Evolutionary conservation across 768 basidiomycete genomes (phyloP), one percentile per base, ranked within the genome.

Genomic region (Clathrus columnatus): DNA sequence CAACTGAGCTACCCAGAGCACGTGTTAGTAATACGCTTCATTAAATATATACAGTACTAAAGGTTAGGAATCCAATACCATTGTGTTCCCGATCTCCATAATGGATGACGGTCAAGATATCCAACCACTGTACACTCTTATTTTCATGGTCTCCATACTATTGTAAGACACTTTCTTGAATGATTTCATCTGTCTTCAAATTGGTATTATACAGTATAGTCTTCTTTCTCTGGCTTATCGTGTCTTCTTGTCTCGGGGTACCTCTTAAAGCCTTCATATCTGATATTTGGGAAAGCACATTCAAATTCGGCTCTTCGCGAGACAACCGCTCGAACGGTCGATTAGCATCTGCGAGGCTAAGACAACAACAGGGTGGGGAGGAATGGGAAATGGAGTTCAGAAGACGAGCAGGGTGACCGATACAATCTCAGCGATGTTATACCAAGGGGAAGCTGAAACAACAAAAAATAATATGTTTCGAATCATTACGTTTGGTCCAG

Each of bases 1-100:
- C 55, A 56, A 56, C 55, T 56, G 55, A 56, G 55, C 46, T 56
- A 56, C 48, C 48, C 55, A 51, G 55, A 51, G 55, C 29, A 4
- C n/a, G 18, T 44, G 43, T 36, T 26, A 7, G 32, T 52, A 36
- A n/a, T 41, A 28, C 17, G 18, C 42, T 17, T 7, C 20, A 6
- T 7, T 52, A 36, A 2, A 30, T n/a, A n/a, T n/a, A n/a, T n/a
- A n/a, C n/a, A n/a, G n/a, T n/a, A n/a, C n/a, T n/a, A n/a, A n/a
- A n/a, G n/a, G n/a, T n/a, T n/a, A n/a, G n/a, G n/a, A n/a, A n/a
- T n/a, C n/a, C n/a, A n/a, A n/a, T n/a, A n/a, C n/a, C n/a, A n/a
- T n/a, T n/a, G n/a, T n/a, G n/a, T n/a, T n/a, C n/a, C n/a, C n/a
- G n/a, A n/a, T n/a, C n/a, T n/a, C n/a, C n/a, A n/a, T n/a, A 32